Evolutionary conservation across 2,329 filamentous ascomycete species (phyloP), one percentile per base, ranked within the genome.

Genomic region (Penicillium polonicum): DNA sequence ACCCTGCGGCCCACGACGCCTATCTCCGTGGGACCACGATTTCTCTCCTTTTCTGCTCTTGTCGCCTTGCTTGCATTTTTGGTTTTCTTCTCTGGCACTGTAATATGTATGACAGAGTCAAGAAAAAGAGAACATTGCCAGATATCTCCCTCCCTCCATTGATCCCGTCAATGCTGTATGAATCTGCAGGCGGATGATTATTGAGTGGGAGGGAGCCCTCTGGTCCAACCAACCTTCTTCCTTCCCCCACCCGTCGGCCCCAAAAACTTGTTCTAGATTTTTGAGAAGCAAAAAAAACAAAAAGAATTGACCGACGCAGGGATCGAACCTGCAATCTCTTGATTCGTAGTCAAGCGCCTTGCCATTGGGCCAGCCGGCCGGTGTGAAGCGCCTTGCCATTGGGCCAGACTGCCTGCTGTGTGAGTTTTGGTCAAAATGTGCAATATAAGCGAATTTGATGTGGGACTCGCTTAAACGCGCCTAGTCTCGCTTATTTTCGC

Each of bases 321-420:
- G 65, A 50, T 79, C 75, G 76, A 78, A 79, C 77, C 76, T 77
- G 73, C 75, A 79, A 78, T 78, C 77, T 79, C 74, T 78, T 78
- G 77, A 79, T 79, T 77, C 77, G 77, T 78, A 79, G 77, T 79
- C 77, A 79, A 78, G 74, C 77, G 76, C 77, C 76, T 79, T 79
- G 72, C 77, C 77, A 78, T 78, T 78, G 74, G 75, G 76, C 76
- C 75, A 77, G 68, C 68, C 64, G 68, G 63, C 68, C 68, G 0
- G 45, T 23, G 77, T 79, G 77, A 79, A 78, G 75, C 77, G 76
- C 77, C 76, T 79, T 79, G 72, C 77, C 77, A 78, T 78, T 78
- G 75, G 75, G 76, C 76, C 36, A 39, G 36, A 9, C 36, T n/a
- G n/a, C n/a, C 13, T 43, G n/a, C 29, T 50, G 1, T 19, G 13